Base-by-base conservation (phyloP, 1,139 yeast species). In the Lodderomyces pseudojiufengensis region DNA sequence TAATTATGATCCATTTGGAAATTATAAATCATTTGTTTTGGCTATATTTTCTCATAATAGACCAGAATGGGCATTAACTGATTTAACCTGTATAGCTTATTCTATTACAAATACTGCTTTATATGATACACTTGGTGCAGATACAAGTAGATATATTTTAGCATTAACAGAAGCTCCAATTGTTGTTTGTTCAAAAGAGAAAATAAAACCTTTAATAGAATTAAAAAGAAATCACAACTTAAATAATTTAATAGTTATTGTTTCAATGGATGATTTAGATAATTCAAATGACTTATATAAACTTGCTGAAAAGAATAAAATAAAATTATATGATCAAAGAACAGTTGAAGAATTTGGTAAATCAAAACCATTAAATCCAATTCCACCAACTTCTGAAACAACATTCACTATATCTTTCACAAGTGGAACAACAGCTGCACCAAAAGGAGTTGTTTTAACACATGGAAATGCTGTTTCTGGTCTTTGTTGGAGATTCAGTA, bases 341-440 rank as follows among this genome's bases (percentile, higher is more conserved):
- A 81, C 80, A 46, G 74, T 81, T 29, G 75, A 72, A 43, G 55
- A 59, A 23, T 55, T 80, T 25, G 94, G 92, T 16, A 59, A 57
- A 31, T 50, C 69, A 22, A 65, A 66, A 47, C 74, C 75, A 5
- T 51, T 64, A 6, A 63, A 68, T 1, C 66, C 67, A 32, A 56
- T 62, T 27, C 73, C 77, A 7, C 84, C 88, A n/a, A 55, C 51
- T 0, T 73, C 80, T 1, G 72, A 76, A 7, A 71, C 80, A 24
- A 44, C 70, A 11, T 76, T 78, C 47, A 80, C 90, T 33, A 78
- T 84, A 43, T 78, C 83, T 29, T 84, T 83, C 58, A 84, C 95
- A 8, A 80, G 88, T 6, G 90, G 90, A 23, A 80, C 90, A 16
- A 81, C 90, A 3, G 45, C 65, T 5, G 57, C 65, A 38, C 90